A percentile compares a stretch with the other conserved stretches of the same genome.
Evolutionary conservation across 768 basidiomycete genomes (phyloP).

Genomic region (Daedaleopsis nitida): DNA sequence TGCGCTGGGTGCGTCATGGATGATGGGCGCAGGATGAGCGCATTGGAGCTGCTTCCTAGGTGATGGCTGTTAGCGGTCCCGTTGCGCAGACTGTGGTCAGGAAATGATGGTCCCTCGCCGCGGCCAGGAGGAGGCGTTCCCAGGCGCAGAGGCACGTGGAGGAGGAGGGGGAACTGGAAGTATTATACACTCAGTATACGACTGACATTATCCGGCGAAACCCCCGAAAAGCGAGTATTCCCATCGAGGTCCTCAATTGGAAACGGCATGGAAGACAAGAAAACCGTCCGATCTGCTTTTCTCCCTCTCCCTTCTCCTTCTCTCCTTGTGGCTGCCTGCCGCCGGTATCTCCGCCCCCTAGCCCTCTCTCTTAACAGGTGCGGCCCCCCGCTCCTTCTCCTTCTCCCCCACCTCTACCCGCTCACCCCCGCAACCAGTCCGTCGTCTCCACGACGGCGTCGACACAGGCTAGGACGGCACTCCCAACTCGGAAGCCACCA

Average conservation of each 20-base stretch:
- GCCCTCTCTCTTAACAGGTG: conserved; percentile 3
- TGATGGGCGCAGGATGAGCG: not conserved
- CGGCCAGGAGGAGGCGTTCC: too few relatives aligned
- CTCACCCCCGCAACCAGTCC: not conserved
- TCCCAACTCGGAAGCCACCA: conserved; percentile 6
- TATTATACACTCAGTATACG: too few relatives aligned
- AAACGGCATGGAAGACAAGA: conserved; percentile 11
- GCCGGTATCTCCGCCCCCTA: not conserved
- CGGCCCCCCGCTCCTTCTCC: not conserved
- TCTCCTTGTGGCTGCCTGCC: not conserved
- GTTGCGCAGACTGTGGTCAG: not conserved
- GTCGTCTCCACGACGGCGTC: conserved; percentile 9
- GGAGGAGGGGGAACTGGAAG: too few relatives aligned
- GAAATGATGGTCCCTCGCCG: not conserved
- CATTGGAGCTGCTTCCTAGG: not conserved
- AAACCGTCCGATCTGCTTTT: conserved; percentile 3
- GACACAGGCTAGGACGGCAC: conserved; percentile 7
- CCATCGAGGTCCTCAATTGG: conserved; percentile 18
- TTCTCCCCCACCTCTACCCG: not conserved
- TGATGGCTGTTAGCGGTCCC: not conserved
- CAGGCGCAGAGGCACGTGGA: too few relatives aligned
- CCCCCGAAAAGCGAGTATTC: too few relatives aligned
- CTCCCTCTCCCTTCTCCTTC: conserved; percentile 5
- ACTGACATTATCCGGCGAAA: too few relatives aligned
- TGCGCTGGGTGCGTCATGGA: not conserved